Conservation (phyloP, 805 yeast genomes). For the Torulaspora indica region DNA sequence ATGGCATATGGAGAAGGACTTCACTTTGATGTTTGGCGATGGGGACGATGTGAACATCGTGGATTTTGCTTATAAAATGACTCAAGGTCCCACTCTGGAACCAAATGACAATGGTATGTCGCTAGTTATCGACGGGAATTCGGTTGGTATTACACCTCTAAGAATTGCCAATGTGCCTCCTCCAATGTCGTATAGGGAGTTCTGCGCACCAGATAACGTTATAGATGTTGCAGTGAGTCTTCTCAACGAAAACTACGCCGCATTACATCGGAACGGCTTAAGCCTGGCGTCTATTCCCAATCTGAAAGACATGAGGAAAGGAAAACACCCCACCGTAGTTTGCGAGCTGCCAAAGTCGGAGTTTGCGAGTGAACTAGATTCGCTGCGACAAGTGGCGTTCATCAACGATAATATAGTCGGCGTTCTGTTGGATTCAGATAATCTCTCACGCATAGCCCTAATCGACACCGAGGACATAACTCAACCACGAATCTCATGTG, state of each 20-base stretch:
- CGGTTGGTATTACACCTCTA: conserved; percentile 73
- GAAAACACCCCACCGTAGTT: conserved; percentile 43
- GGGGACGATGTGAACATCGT: conserved; percentile 50
- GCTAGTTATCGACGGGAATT: conserved; percentile 72
- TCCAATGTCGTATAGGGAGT: conserved; percentile 72
- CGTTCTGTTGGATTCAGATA: conserved; percentile 53
- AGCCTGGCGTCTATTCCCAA: conserved; percentile 46
- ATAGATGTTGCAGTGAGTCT: conserved; percentile 60
- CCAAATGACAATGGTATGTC: conserved; percentile 76
- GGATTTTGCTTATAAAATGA: conserved; percentile 59
- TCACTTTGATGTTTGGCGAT: conserved; percentile 65
- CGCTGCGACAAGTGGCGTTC: conserved; percentile 61
- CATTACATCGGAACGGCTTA: conserved; percentile 46
- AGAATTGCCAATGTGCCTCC: conserved; percentile 90
- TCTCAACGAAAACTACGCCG: conserved; percentile 55
- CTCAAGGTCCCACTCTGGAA: conserved; percentile 61
- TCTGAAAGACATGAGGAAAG: conserved; percentile 42
- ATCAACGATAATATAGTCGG: conserved; percentile 49
- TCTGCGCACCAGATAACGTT: conserved; percentile 52
- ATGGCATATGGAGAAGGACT: conserved; percentile 90
- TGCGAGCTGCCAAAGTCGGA: conserved; percentile 33
- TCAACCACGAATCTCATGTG: conserved; percentile 40
- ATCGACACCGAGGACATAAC: conserved; percentile 44
- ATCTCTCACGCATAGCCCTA: conserved; percentile 47
- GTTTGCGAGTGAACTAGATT: conserved; percentile 42